These are phyloP conservation scores for Daldinia sp. DNA, from an alignment of 2,329 filamentous ascomycete species.

Conservation along the genomic window DNA sequence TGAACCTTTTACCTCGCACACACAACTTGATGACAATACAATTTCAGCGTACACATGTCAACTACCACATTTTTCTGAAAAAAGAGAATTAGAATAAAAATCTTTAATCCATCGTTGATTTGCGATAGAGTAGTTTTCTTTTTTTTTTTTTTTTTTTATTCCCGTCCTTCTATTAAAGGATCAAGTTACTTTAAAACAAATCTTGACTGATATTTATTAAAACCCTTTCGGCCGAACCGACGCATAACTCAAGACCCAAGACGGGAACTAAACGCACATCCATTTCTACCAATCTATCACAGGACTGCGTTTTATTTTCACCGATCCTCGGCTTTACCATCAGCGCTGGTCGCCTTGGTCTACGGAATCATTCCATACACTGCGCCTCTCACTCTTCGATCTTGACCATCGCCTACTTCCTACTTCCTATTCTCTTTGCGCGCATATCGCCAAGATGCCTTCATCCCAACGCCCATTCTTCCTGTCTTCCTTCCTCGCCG, in stretches of 20 bases:
- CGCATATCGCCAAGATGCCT: constrained; percentile 43
- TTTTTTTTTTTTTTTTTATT: background rate
- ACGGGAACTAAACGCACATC: background rate
- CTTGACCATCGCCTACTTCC: background rate
- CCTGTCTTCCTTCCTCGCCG: constrained; percentile 53
- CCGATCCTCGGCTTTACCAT: constrained; percentile 6
- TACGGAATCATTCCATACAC: constrained; percentile 11
- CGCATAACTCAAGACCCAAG: background rate
- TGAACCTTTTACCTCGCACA: constrained; percentile 32
- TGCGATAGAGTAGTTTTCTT: constrained; percentile 1
- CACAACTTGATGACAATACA: constrained; percentile 18
- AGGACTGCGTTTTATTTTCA: constrained; percentile 1
- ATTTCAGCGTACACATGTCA: constrained; percentile 27
- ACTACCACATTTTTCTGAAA: constrained; percentile 17
- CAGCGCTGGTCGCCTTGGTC: constrained; percentile 27
- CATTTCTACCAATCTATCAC: background rate
- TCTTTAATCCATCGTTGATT: constrained; percentile 13
- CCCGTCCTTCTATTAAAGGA: background rate
- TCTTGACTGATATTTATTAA: background rate
- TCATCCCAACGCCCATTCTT: constrained; percentile 54
- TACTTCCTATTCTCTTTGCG: constrained; percentile 4
- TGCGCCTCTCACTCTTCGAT: background rate
- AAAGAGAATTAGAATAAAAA: constrained; percentile 4
- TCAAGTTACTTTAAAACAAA: background rate
- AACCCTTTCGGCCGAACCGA: constrained; percentile 4